Percentiles rank a stretch among this genome's conserved stretches.
Evolutionary conservation across 2,329 filamentous ascomycete genomes (phyloP).

Genomic region (Graphilbum ipis-grandicollis): DNA sequence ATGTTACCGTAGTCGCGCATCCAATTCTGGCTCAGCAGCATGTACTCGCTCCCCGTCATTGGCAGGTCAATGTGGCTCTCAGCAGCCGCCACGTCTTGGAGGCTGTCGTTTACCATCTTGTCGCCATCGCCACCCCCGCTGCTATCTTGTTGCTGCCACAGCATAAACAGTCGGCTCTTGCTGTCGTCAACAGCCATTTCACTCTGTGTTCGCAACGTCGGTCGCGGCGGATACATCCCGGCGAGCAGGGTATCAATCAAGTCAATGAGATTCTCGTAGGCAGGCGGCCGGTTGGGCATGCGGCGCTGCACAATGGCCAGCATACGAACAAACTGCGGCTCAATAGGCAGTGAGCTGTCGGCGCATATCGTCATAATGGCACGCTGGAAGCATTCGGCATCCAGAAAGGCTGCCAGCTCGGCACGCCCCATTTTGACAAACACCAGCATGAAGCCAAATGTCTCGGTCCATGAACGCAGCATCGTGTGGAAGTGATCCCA

Average conservation of each 20-base stretch:
- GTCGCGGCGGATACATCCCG: slow-evolving; percentile 15
- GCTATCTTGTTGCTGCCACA: background rate
- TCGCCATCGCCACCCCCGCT: background rate
- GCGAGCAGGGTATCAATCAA: slow-evolving; percentile 28
- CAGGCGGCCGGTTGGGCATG: slow-evolving; percentile 29
- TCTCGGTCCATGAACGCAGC: slow-evolving; percentile 57
- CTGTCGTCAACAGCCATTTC: slow-evolving; percentile 21
- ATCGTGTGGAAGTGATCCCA: slow-evolving; percentile 46
- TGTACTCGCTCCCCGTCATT: slow-evolving; percentile 8
- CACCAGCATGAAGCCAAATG: slow-evolving; percentile 52
- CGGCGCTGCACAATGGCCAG: slow-evolving; percentile 33
- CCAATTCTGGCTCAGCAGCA: slow-evolving; percentile 10
- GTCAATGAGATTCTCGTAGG: slow-evolving; percentile 34
- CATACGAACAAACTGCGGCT: slow-evolving; percentile 37
- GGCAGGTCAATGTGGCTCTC: slow-evolving; percentile 10
- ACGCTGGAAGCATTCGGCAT: slow-evolving; percentile 40
- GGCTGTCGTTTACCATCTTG: background rate
- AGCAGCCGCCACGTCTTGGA: background rate
- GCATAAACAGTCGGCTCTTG: slow-evolving; percentile 1
- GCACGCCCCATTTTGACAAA: slow-evolving; percentile 44
- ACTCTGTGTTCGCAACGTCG: slow-evolving; percentile 10
- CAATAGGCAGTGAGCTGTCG: slow-evolving; percentile 33
- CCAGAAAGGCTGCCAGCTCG: slow-evolving; percentile 42
- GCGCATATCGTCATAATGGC: slow-evolving; percentile 42
- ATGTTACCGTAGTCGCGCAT: slow-evolving; percentile 21